phyloP scores from a whole-genome alignment of 257 asterid species.

The Scutellaria barbata region DNA sequence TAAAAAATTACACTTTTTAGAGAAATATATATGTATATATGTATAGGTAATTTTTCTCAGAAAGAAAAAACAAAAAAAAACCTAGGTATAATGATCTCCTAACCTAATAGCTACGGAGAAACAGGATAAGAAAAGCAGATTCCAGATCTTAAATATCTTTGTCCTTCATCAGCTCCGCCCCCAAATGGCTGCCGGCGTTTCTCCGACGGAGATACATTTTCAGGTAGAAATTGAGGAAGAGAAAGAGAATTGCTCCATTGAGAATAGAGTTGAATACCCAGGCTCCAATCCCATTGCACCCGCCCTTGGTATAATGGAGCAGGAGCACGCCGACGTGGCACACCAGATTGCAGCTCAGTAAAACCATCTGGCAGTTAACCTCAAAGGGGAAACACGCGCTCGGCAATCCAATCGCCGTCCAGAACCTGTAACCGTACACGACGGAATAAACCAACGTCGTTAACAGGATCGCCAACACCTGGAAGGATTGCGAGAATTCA shows the following conservation, averaged over 20 bases:
- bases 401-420: constrained; percentile 80
- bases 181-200: constrained; percentile 12
- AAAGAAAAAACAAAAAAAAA: too few relatives aligned
- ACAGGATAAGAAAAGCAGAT: neutral
- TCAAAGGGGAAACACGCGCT: constrained; percentile 74
- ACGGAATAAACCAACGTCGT: constrained; percentile 58
- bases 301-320: constrained; percentile 68
- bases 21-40: neutral
- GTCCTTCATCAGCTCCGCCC: constrained; percentile 34
- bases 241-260: constrained; percentile 63
- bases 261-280: constrained; percentile 78
- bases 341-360: constrained; percentile 64
- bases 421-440: constrained; percentile 82
- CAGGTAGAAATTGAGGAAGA: constrained; percentile 68
- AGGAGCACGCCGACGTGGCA: constrained; percentile 74
- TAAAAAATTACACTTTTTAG: neutral
- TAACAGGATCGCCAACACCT: constrained; percentile 62
- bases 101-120: constrained; percentile 13
- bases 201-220: constrained; percentile 45
- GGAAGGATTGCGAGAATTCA: constrained; percentile 82
- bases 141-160: constrained; percentile 42
- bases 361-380: constrained; percentile 57
- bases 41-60: neutral
- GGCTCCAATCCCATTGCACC: constrained; percentile 84
- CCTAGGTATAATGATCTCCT: neutral